Evolutionary conservation across 768 basidiomycete species (phyloP).

Genomic region (Mycena capillaripes): DNA sequence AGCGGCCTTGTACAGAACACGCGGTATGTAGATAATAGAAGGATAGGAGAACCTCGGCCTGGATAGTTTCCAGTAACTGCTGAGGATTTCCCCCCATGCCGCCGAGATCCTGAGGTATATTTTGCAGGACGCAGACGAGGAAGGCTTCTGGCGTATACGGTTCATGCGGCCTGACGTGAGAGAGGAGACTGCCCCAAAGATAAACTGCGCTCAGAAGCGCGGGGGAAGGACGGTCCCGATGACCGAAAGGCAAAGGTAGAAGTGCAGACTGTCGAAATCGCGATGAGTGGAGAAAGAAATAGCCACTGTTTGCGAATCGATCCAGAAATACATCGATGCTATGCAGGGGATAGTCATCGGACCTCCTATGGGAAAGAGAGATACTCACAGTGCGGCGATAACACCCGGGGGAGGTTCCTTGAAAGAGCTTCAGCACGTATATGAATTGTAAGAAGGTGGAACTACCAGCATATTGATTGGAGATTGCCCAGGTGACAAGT

Average conservation of each 20-base stretch:
- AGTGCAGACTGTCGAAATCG: slow-evolving; percentile 65
- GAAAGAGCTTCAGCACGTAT: background rate
- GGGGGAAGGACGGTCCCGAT: slow-evolving; percentile 61
- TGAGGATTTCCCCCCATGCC: slow-evolving; percentile 36
- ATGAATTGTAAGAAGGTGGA: background rate
- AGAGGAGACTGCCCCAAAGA: slow-evolving; percentile 69
- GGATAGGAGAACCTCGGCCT: slow-evolving; percentile 65
- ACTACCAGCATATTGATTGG: background rate
- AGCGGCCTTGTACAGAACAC: slow-evolving; percentile 62
- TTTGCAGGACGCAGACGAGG: slow-evolving; percentile 1
- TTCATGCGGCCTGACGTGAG: slow-evolving; percentile 49
- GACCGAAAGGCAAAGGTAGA: slow-evolving; percentile 62
- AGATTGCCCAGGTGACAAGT: background rate
- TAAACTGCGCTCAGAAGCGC: slow-evolving; percentile 64
- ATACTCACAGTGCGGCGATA: slow-evolving; percentile 2
- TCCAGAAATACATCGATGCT: slow-evolving; percentile 14
- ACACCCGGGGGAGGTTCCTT: background rate
- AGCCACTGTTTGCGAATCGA: slow-evolving; percentile 15
- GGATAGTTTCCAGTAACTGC: slow-evolving; percentile 61
- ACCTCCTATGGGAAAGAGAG: too few species aligned
- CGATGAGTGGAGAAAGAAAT: slow-evolving; percentile 44
- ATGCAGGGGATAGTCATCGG: background rate
- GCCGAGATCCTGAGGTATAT: slow-evolving; percentile 16
- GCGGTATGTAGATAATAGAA: slow-evolving; percentile 66
- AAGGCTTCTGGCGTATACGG: background rate